Conservation (phyloP, 805 yeast genomes). For the Myxozyma mucilagina region DNA sequence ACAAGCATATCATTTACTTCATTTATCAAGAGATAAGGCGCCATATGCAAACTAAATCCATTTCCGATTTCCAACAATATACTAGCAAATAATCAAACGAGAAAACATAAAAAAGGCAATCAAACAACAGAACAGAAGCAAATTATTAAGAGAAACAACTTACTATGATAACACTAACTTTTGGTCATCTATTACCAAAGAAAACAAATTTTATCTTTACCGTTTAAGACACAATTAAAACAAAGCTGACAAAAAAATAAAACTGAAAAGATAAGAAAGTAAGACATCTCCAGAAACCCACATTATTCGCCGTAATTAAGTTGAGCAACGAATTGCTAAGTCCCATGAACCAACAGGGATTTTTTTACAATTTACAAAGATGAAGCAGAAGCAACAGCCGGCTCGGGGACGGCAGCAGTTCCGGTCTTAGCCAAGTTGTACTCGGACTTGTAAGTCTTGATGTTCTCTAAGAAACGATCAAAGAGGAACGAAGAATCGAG, state of each 20-base stretch:
- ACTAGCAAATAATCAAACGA: not conserved
- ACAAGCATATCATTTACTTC: not conserved
- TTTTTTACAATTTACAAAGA: slow-evolving; percentile 1
- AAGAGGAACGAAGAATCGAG: slow-evolving; percentile 87
- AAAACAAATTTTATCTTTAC: no score
- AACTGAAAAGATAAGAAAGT: no score
- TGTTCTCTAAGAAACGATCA: slow-evolving; percentile 79
- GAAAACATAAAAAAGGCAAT: not conserved
- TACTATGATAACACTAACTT: no score
- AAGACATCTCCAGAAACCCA: no score
- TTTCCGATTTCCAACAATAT: not conserved
- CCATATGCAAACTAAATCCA: not conserved
- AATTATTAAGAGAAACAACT: not conserved
- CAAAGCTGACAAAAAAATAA: no score
- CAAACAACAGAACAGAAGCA: not conserved
- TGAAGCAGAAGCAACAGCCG: slow-evolving; percentile 16
- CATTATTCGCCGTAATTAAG: no score
- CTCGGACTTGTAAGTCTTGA: slow-evolving; percentile 54
- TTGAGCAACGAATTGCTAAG: no score
- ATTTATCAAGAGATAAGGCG: not conserved
- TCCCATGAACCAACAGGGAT: no score
- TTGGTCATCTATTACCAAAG: no score
- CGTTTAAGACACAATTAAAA: no score
- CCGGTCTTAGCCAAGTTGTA: not conserved
- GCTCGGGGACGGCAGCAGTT: slow-evolving; percentile 1